Evolutionary conservation across 768 basidiomycete genomes (phyloP), one percentile per base, ranked within the genome.

Genomic region (Pleurotus cornucopiae): DNA sequence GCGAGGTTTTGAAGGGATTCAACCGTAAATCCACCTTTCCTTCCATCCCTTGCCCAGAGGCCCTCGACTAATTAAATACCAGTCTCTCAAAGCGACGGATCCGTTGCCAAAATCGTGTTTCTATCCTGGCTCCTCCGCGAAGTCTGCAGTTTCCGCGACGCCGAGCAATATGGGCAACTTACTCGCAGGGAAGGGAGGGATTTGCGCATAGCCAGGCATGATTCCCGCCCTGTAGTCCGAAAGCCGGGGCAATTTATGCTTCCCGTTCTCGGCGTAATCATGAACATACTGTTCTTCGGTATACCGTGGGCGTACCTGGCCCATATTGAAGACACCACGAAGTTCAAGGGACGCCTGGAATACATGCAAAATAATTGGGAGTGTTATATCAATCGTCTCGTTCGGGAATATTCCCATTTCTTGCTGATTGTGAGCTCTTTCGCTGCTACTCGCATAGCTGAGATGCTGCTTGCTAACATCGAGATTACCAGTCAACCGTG

Each of bases 321-420:
- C 5, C 79, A 82, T 60, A 70, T 82, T 16, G 76, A 76, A 68
- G 59, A 60, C 12, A 77, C 77, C 0, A 75, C 76, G 56, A 76
- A 78, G 64, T 81, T 77, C 59, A 74, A 76, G 1, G 81, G 80
- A 2, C 75, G 81, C 13, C 67, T 82, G 21, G 67, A 72, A 2
- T 76, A 69, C 39, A 68, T 81, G n/a, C 76, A 79, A 59, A 64
- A 71, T 46, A 77, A 70, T 40, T 84, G 81, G 81, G 71, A 78
- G 51, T 63, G 59, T 13, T 82, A 82, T 55, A 75, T 80, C 20
- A 71, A 75, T 37, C 74, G 79, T 37, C 71, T 84, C 4, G 77
- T 78, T 4, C 70, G 76, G 57, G 81, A 83, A 59, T 83, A 82
- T 61, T 78, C 80, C 6, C 76, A 83, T 56, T 82, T 84, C 58